Percentiles rank a stretch among this genome's conserved stretches.
Conservation (phyloP, 2,329 filamentous ascomycete species). For the Cercospora janseana region DNA sequence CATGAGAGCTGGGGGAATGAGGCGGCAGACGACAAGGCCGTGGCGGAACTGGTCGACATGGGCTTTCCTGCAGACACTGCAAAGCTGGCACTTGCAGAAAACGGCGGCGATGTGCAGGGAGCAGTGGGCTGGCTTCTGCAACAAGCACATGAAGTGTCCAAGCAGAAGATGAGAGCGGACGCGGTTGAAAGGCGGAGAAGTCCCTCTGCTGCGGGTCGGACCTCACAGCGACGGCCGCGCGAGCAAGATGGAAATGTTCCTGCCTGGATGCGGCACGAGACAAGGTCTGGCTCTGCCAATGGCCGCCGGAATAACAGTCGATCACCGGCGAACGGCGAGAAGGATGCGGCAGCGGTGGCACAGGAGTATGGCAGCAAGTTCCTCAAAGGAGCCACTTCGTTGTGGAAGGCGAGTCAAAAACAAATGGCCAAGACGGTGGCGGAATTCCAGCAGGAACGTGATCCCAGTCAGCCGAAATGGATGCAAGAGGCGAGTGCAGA, state of each 20-base stretch:
- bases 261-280: conserved; percentile 63
- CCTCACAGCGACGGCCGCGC: conserved; percentile 27
- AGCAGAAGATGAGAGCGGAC: conserved; percentile 59
- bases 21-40: conserved; percentile 60
- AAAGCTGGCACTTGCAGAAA: conserved; percentile 74
- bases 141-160: conserved; percentile 81
- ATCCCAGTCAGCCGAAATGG: conserved; percentile 86
- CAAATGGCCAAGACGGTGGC: conserved; percentile 88
- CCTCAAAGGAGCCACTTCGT: conserved; percentile 88
- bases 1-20: conserved; percentile 19
- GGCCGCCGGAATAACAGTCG: conserved; percentile 53
- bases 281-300: conserved; percentile 47
- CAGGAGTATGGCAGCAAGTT: conserved; percentile 78
- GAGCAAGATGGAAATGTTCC: conserved; percentile 49
- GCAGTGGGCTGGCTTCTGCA: conserved; percentile 88
- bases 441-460: conserved; percentile 74
- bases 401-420: conserved; percentile 95
- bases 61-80: conserved; percentile 86
- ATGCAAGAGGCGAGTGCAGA: conserved; percentile 68
- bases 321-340: conserved; percentile 58
- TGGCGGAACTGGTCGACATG: conserved; percentile 91
- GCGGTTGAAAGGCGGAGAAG: conserved; percentile 26
- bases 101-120: conserved; percentile 77
- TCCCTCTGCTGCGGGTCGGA: conserved; percentile 22
- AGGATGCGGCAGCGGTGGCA: conserved; percentile 76